These are phyloP conservation scores for Blastomyces silverae DNA, from an alignment of 2,329 filamentous ascomycete species.

Conservation along the genomic window DNA sequence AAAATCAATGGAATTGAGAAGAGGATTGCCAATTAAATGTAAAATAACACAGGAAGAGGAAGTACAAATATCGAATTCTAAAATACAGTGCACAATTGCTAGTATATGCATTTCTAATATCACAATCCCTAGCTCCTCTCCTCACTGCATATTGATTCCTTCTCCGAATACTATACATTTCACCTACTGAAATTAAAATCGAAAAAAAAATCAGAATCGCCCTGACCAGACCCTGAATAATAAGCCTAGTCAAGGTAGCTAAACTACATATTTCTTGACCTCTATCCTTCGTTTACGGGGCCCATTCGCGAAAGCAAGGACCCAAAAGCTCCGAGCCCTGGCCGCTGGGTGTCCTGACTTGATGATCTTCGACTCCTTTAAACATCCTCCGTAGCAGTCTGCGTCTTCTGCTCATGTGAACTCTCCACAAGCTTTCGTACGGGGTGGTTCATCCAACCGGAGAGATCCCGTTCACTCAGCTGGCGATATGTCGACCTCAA, in stretches of 20 bases:
- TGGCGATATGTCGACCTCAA: conserved; percentile 46
- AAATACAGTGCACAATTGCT: background rate
- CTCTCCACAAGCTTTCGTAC: background rate
- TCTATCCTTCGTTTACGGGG: background rate
- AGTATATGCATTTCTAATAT: background rate
- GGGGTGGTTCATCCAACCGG: conserved; percentile 16
- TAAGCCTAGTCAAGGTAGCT: background rate
- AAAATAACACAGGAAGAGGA: background rate
- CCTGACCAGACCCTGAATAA: background rate
- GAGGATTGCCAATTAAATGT: background rate
- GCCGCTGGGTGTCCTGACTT: background rate
- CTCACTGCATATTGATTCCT: background rate
- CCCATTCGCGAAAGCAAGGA: background rate
- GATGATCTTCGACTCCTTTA: background rate
- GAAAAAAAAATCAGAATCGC: too few relatives aligned
- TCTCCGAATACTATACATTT: background rate
- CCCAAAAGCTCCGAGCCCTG: background rate
- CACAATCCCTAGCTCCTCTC: background rate
- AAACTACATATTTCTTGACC: background rate
- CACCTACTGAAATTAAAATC: background rate
- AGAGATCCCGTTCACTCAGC: conserved; percentile 26
- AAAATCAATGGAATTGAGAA: background rate
- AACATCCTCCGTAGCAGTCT: background rate
- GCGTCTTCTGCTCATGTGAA: background rate
- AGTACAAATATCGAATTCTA: background rate